Evolutionary conservation across 2,329 filamentous ascomycete genomes (phyloP), one percentile per base, ranked within the genome.

Genomic region (Calonectria fujianensis): DNA sequence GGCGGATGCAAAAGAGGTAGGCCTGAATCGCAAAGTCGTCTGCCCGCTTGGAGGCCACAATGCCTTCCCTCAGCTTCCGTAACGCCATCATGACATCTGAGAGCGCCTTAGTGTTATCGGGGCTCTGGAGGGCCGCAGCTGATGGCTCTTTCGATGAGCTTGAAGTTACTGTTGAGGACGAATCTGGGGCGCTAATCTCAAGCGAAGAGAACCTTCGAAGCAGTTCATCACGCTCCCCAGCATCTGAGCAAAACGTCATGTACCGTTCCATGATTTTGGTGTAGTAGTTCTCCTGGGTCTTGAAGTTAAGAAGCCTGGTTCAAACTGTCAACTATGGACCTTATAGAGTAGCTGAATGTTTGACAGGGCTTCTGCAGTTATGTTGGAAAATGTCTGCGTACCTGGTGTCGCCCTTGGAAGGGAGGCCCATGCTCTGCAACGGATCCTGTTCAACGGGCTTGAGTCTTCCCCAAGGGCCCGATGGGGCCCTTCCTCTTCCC

Each of bases 401-500:
- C 96, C 94, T 93, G 63, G 90, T 94, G 84, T 98, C 96, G 68
- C 96, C 96, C 83, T 98, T 98, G 2, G 96, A 98, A 6, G 95
- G 95, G 77, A 98, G 89, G 2, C 96, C 96, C 78, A 97, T 94
- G 74, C 89, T 90, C 79, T 97, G 94, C 35, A 98, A 88, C 18
- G 94, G 91, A 84, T 98, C 96, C 72, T 92, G 87, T 57, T 93
- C 91, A 74, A 93, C 90, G 16, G 94, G 93, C 84, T 94, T 96
- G 77, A 97, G 87, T 76, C 94, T 90, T 74, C 90, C 91, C 92
- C 93, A 95, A 78, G 91, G 89, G 66, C 89, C 89, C 63, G 91
- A 91, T 13, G 83, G 76, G 20, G 79, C 76, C n/a, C 45, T 48
- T 24, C 45, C 45, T 9, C 41, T 48, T 63, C 57, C 57, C 24